phyloP scores from a whole-genome alignment of 805 yeast genomes.

The Sugiyamaella floridensis region DNA sequence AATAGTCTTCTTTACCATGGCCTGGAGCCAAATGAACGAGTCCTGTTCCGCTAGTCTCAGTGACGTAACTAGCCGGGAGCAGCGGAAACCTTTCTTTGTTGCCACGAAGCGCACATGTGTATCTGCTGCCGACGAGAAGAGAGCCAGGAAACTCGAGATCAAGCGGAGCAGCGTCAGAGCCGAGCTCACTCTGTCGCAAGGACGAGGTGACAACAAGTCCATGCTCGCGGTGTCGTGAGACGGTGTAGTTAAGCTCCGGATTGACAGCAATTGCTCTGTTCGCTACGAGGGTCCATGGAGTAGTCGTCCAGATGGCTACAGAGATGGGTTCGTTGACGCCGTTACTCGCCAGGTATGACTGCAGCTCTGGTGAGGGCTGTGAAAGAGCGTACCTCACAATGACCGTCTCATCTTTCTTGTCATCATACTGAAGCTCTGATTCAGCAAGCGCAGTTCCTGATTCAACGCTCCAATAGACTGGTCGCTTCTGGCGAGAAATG shows the following conservation, averaged over 20 bases:
- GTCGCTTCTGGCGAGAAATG: constrained; percentile 79
- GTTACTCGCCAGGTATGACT: background rate
- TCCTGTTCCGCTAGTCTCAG: constrained; percentile 82
- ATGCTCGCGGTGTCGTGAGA: constrained; percentile 33
- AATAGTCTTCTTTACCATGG: constrained; percentile 91
- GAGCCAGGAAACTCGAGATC: constrained; percentile 36
- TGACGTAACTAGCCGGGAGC: constrained; percentile 75
- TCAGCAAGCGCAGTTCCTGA: constrained; percentile 93
- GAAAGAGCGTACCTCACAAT: constrained; percentile 59
- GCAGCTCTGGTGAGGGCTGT: constrained; percentile 22
- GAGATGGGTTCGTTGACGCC: constrained; percentile 4
- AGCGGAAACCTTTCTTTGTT: constrained; percentile 43
- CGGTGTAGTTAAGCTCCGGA: constrained; percentile 49
- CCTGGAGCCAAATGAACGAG: constrained; percentile 97
- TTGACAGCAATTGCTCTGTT: constrained; percentile 78
- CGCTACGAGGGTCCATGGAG: constrained; percentile 95
- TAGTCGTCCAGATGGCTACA: constrained; percentile 82
- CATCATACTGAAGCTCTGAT: constrained; percentile 86
- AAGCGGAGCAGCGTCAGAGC: background rate
- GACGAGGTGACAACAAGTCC: constrained; percentile 53
- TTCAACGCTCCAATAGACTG: constrained; percentile 97
- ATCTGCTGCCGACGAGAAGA: constrained; percentile 36
- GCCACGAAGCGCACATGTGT: constrained; percentile 49
- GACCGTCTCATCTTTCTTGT: constrained; percentile 63
- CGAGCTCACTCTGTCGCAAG: constrained; percentile 39